Evolutionary conservation across 257 asterid genomes (phyloP).

Genomic region (Solanum medicagineum): DNA sequence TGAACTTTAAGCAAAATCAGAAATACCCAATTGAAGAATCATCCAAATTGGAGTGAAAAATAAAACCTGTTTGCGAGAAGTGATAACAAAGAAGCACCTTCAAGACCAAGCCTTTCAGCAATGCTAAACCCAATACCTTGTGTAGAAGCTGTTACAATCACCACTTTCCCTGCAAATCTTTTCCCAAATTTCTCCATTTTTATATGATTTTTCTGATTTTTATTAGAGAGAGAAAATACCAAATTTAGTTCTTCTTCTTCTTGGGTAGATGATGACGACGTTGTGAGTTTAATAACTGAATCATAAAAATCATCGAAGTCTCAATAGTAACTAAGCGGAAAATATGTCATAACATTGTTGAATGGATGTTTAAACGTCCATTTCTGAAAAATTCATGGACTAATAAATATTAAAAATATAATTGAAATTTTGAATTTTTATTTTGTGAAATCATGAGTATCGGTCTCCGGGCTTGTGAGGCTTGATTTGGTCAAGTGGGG

Average conservation of each 20-base stretch:
- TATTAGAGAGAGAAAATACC: neutral
- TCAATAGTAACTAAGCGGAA: no score
- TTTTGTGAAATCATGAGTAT: no score
- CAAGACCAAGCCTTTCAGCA: conserved; percentile 79
- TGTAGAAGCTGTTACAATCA: conserved; percentile 91
- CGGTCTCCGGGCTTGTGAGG: no score
- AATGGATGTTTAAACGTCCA: no score
- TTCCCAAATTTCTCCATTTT: conserved; percentile 32
- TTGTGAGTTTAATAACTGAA: no score
- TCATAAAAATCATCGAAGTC: no score
- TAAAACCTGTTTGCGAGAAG: conserved; percentile 26
- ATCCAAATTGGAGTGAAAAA: neutral
- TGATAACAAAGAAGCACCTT: conserved; percentile 93
- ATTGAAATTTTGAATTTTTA: no score
- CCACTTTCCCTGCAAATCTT: conserved; percentile 77
- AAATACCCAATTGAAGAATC: neutral
- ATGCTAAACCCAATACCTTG: conserved; percentile 88
- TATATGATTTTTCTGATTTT: neutral
- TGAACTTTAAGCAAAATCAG: neutral
- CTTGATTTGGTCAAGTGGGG: no score
- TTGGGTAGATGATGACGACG: neutral
- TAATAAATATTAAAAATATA: no score
- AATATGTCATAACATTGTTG: no score
- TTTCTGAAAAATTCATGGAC: no score
- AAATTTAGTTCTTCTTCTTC: neutral